Evolutionary conservation across 768 basidiomycete genomes (phyloP).

Genomic region (Mycena floridula): DNA sequence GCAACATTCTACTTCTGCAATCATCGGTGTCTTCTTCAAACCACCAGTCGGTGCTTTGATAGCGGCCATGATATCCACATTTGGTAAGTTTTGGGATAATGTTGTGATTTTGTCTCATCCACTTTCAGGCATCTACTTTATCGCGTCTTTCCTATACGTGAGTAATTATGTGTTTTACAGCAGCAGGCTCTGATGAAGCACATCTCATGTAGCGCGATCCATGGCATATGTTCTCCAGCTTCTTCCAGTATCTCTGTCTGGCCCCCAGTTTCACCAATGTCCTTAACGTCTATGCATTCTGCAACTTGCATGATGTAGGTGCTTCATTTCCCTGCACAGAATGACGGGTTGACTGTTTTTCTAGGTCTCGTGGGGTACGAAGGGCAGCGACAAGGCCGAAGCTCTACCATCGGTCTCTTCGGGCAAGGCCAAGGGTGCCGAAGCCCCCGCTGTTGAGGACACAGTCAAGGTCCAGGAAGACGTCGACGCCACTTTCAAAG

Average conservation of each 20-base stretch:
- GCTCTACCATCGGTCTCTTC: constrained; percentile 86
- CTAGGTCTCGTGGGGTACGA: constrained; percentile 90
- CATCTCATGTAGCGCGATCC: constrained; percentile 67
- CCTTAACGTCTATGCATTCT: constrained; percentile 95
- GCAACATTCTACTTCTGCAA: constrained; percentile 38
- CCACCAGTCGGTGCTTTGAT: constrained; percentile 78
- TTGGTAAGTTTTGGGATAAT: constrained; percentile 42
- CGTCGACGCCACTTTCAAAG: constrained; percentile 86
- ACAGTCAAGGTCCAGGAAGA: constrained; percentile 79
- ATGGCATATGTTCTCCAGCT: constrained; percentile 96
- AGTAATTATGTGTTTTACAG: constrained; percentile 23
- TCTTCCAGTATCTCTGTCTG: constrained; percentile 84
- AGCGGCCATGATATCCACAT: constrained; percentile 84
- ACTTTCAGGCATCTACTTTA: constrained; percentile 85
- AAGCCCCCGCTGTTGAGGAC: constrained; percentile 80
- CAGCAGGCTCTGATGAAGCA: constrained; percentile 2
- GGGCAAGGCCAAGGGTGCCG: constrained; percentile 70
- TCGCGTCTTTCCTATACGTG: constrained; percentile 82
- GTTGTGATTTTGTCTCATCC: constrained; percentile 27
- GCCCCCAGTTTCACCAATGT: constrained; percentile 95
- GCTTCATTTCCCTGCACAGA: not conserved
- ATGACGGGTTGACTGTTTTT: constrained; percentile 3
- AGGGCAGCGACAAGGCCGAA: constrained; percentile 92
- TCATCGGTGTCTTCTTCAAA: constrained; percentile 58
- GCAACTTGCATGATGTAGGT: constrained; percentile 85